Evolutionary conservation across 2,329 filamentous ascomycete genomes (phyloP).

Genomic region (Penicillium italicum): DNA sequence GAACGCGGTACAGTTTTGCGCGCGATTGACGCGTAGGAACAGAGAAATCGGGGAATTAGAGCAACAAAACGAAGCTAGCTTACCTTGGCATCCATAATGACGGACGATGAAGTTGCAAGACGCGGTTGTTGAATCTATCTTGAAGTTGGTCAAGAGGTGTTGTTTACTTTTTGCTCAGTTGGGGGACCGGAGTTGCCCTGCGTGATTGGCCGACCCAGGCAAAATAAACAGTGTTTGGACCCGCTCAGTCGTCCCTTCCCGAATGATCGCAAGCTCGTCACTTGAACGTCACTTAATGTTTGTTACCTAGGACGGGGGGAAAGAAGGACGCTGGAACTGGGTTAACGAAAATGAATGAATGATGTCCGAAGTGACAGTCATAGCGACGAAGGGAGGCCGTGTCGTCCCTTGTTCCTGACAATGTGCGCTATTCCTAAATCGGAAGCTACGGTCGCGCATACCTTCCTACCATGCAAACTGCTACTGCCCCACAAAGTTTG

Average conservation of each 20-base stretch:
- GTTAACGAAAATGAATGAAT: background rate
- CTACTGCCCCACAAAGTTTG: too few species aligned
- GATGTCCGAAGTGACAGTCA: background rate
- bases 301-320: background rate
- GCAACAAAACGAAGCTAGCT: conserved; percentile 18
- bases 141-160: conserved; percentile 10
- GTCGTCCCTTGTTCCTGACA: conserved; percentile 4
- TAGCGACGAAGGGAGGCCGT: background rate
- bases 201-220: conserved; percentile 18
- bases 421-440: conserved; percentile 1
- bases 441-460: background rate
- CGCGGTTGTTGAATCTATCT: background rate
- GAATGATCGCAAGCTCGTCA: background rate
- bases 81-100: conserved; percentile 50
- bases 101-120: conserved; percentile 8
- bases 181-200: conserved; percentile 15
- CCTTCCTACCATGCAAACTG: background rate
- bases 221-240: conserved; percentile 24
- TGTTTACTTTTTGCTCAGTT: conserved; percentile 29
- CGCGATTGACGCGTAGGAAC: conserved; percentile 2
- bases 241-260: conserved; percentile 6
- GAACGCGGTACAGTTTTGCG: background rate
- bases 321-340: background rate
- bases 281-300: background rate
- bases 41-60: background rate